phyloP scores from a whole-genome alignment of 768 basidiomycete genomes.

The Mrakia gelida region DNA sequence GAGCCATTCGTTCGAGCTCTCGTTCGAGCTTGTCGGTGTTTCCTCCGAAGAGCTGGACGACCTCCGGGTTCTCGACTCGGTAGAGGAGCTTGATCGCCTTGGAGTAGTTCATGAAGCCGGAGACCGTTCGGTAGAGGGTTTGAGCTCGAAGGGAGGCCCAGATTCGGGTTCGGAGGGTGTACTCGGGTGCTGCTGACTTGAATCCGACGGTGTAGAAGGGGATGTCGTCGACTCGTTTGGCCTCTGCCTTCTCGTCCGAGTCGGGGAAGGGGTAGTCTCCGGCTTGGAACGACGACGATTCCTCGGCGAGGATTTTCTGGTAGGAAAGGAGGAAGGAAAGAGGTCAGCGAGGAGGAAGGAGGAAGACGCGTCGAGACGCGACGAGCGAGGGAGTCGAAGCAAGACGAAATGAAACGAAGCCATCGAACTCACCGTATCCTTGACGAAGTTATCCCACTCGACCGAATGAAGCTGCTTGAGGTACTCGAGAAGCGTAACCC shows the following conservation, averaged over 20 bases:
- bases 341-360: too few species aligned
- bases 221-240: conserved; percentile 77
- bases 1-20: conserved; percentile 94
- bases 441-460: conserved; percentile 99
- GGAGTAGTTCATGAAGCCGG: conserved; percentile 99
- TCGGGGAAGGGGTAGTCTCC: conserved; percentile 67
- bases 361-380: too few species aligned
- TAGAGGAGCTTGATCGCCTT: conserved; percentile 99
- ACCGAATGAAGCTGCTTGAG: conserved; percentile 95
- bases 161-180: conserved; percentile 95
- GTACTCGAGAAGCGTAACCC: conserved; percentile 95
- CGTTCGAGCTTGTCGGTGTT: conserved; percentile 95
- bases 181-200: conserved; percentile 97
- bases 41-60: conserved; percentile 93
- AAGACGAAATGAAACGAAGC: too few species aligned
- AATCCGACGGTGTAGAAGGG: conserved; percentile 99
- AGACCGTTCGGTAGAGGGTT: conserved; percentile 96
- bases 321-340: too few species aligned
- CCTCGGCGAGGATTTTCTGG: conserved; percentile 87
- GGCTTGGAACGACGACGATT: conserved; percentile 72
- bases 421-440: conserved; percentile 60
- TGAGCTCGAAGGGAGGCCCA: conserved; percentile 99
- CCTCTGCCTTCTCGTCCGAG: conserved; percentile 65
- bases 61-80: conserved; percentile 98
- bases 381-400: too few species aligned